Evolutionary conservation across 768 basidiomycete species (phyloP), one percentile per base, ranked within the genome.

Genomic region (Wakefieldia striispora): DNA sequence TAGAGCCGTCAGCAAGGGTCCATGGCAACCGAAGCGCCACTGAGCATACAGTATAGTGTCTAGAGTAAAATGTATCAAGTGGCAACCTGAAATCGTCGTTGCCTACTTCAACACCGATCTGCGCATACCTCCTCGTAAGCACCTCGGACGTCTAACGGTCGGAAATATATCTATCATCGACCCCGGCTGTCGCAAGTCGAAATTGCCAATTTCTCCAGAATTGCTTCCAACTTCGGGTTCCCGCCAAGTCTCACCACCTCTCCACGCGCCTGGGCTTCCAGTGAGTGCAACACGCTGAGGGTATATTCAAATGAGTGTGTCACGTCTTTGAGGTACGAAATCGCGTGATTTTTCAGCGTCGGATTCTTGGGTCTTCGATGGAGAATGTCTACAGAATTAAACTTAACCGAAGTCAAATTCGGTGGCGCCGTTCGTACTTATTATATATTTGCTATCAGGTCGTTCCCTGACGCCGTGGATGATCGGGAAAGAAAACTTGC

Each of bases 401-500:
- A 9, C 35, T 49, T 43, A 42, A 40, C 26, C 29, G 19, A 43
- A 17, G 27, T 35, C 8, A 41, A 42, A 50, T 21, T 36, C 9
- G 24, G 21, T 6, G 17, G n/a, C 4, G 10, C n/a, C 43, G n/a
- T 43, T 73, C 86, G 53, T 58, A 95, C 94, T 95, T 46, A 97
- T 75, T 29, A 98, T 77, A 66, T 87, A 87, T 29, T 83, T 78
- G 67, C 91, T 92, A 1, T 83, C 77, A 11, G 73, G 75, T 62
- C 93, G 83, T 7, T 88, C 80, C 26, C 88, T 83, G 40, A 97
- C 85, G 17, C 88, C 84, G 66, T 97, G 95, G 1, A 98, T 85
- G 27, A 97, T 77, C 0, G 94, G 95, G 70, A 98, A 98, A 4
- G 91, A 95, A 73, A 98, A 98, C 67, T 98, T 98, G 7, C 95